Conservation (phyloP, 441 rosid species). For the Geranium incanum region DNA sequence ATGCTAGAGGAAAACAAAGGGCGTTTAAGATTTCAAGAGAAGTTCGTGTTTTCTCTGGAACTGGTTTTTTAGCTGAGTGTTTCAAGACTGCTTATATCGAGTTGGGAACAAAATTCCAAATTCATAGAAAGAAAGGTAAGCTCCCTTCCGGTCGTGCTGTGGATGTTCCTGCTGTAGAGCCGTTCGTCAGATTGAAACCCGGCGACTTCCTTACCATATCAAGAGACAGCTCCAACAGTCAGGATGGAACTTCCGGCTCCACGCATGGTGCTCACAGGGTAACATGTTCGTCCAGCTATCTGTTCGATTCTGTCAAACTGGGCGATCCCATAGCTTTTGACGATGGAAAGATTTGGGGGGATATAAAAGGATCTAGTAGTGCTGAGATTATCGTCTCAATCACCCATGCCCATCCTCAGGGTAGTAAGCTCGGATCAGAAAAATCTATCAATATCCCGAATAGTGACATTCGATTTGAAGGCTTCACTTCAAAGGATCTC, state of each 20-base stretch:
- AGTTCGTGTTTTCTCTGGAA: conserved; percentile 45
- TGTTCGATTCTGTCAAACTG: conserved; percentile 56
- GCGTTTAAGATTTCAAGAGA: conserved; percentile 34
- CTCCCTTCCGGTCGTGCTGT: conserved; percentile 38
- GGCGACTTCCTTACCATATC: conserved; percentile 55
- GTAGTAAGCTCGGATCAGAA: conserved; percentile 63
- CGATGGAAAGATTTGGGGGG: conserved; percentile 66
- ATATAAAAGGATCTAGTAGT: conserved; percentile 44
- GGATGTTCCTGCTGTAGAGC: conserved; percentile 47
- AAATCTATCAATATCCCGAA: conserved; percentile 64
- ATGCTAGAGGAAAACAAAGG: conserved; percentile 57
- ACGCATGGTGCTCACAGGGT: conserved; percentile 39
- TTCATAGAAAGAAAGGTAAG: conserved; percentile 42
- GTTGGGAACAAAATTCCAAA: conserved; percentile 39
- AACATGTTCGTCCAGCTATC: conserved; percentile 52
- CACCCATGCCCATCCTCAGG: conserved; percentile 50
- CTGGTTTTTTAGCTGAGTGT: conserved; percentile 53
- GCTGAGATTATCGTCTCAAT: conserved; percentile 57
- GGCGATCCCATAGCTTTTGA: conserved; percentile 62
- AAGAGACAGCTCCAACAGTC: conserved; percentile 29
- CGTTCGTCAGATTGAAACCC: conserved; percentile 45
- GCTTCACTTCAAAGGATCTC: conserved; percentile 63
- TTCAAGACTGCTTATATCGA: conserved; percentile 44
- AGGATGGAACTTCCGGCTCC: conserved; percentile 22
- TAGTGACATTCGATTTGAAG: conserved; percentile 48